These are phyloP conservation scores for Cercophora newfieldiana DNA, from an alignment of 495 filamentous ascomycete species.

Conservation along the genomic window DNA sequence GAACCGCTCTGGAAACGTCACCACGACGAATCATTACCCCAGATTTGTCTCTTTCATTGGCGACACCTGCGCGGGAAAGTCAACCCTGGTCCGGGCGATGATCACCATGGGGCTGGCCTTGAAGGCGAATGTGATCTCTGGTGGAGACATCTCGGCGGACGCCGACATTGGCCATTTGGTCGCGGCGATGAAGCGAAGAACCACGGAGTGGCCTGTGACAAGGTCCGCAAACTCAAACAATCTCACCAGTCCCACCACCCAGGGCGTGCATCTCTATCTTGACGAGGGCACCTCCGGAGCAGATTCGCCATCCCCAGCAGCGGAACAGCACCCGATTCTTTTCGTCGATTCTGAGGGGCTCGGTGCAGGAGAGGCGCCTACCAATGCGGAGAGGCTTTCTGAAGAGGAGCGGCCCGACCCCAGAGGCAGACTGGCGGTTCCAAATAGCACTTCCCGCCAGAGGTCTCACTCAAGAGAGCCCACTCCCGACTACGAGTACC, in stretches of 20 bases:
- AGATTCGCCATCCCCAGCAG: neutral
- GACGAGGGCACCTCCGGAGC: neutral
- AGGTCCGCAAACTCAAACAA: neutral
- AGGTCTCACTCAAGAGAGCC: neutral
- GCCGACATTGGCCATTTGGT: neutral
- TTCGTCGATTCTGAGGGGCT: neutral
- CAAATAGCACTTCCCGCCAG: neutral
- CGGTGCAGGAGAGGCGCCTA: neutral
- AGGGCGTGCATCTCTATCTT: neutral
- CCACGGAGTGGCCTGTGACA: neutral
- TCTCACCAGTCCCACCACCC: neutral
- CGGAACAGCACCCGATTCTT: neutral
- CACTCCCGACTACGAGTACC: neutral
- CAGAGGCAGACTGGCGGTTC: neutral
- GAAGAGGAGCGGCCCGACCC: neutral
- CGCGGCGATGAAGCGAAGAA: neutral
- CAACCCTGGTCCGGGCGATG: neutral
- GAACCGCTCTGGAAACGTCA: neutral
- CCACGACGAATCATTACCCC: neutral
- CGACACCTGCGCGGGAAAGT: neutral
- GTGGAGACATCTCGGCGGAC: neutral
- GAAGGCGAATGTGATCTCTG: neutral
- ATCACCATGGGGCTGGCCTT: neutral
- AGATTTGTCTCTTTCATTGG: neutral
- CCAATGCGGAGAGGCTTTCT: neutral